Evolutionary conservation across 2,329 filamentous ascomycete genomes (phyloP), one percentile per base, ranked within the genome.

Genomic region (Fusarium sp.): DNA sequence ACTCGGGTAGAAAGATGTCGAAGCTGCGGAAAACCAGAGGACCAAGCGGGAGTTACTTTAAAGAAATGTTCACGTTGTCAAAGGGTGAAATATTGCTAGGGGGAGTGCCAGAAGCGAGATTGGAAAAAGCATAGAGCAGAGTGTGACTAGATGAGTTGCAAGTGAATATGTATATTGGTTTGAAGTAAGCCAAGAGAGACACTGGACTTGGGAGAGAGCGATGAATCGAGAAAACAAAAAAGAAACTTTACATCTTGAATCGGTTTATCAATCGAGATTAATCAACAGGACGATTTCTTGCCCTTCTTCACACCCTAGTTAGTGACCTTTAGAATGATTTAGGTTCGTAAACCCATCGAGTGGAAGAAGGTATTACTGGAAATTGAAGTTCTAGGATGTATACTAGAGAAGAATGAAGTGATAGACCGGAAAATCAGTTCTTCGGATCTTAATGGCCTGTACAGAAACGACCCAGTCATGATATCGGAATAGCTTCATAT

Each of bases 41-140:
- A 71, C 0, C 72, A 77, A 34, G 76, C 76, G 3, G 81, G 80
- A 0, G 77, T 74, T 17, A 62, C 72, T 34, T 72, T 89, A 62
- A 82, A 85, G 76, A 85, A 79, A 68, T 90, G 88, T 67, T 66
- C 71, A 57, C 74, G 84, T 13, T 90, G 89, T 64, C 76, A 79
- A 70, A 78, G 77, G 55, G 85, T 78, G 18, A 83, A 77, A 68
- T 91, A 90, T 61, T 91, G 88, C 78, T 87, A 85, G 7, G 66
- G 63, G 1, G 83, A 85, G 55, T 91, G 89, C 61, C 88, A 90
- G 82, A 85, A 83, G 77, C 82, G 80, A 71, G 85, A 89, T 65
- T 90, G 88, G 88, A 86, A 84, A 74, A 85, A 81, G 75, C 88
- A 90, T 75, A 79, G 83, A 42, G 80, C 78, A 66, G 84, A 85